Conservation (phyloP, 495 filamentous ascomycete genomes). For the Penicillium robsamsonii region DNA sequence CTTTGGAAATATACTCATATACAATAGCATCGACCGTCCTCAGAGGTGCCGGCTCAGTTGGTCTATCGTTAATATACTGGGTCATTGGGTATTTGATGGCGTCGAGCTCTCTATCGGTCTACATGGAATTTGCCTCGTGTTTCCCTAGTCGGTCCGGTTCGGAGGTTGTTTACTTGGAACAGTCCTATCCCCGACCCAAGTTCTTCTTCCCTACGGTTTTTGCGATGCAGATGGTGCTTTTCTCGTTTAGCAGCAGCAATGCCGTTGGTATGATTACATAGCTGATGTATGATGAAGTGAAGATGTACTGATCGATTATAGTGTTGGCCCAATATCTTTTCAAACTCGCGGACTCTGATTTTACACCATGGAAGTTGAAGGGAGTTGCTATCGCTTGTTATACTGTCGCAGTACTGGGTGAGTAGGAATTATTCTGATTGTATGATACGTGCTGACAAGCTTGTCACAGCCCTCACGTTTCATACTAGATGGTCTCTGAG, state of each 20-base stretch:
- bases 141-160: constrained; percentile 65
- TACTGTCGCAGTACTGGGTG: constrained; percentile 50
- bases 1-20: neutral
- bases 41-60: constrained; percentile 55
- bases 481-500: constrained; percentile 54
- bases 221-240: constrained; percentile 55
- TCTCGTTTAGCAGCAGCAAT: constrained; percentile 64
- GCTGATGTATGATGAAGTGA: neutral
- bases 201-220: constrained; percentile 62
- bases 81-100: constrained; percentile 56
- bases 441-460: neutral
- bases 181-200: constrained; percentile 59
- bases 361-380: constrained; percentile 58
- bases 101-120: constrained; percentile 49
- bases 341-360: constrained; percentile 42
- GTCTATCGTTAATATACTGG: constrained; percentile 61
- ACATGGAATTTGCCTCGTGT: constrained; percentile 59
- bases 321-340: constrained; percentile 59
- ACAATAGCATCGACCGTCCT: constrained; percentile 42
- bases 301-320: neutral
- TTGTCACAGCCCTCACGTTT: constrained; percentile 44
- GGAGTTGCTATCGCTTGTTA: constrained; percentile 61
- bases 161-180: constrained; percentile 66
- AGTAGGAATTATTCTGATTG: neutral
- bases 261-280: constrained; percentile 36